phyloP scores from a whole-genome alignment of 257 asterid genomes.

The Eustoma russellianum region DNA sequence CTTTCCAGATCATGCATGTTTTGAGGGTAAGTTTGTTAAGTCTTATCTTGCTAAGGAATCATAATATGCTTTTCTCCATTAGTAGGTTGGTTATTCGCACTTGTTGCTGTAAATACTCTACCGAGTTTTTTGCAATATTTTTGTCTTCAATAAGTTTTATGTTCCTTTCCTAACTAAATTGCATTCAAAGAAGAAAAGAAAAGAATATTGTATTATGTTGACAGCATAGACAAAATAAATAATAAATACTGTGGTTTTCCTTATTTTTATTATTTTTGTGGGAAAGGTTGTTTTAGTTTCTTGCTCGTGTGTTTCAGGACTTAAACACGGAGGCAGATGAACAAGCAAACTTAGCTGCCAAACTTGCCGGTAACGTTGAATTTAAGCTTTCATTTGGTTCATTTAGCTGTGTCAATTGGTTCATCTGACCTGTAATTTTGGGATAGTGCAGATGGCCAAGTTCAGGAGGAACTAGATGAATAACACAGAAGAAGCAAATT shows the following conservation, averaged over 20 bases:
- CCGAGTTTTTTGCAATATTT: too few species aligned
- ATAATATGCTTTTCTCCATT: neutral
- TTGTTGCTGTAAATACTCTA: too few species aligned
- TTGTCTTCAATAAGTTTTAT: too few species aligned
- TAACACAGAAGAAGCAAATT: constrained; percentile 14
- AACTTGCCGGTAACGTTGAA: constrained; percentile 53
- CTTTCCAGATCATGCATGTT: constrained; percentile 63
- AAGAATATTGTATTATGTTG: too few species aligned
- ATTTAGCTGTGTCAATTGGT: constrained; percentile 1
- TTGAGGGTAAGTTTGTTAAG: constrained; percentile 45
- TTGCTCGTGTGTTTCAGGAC: constrained; percentile 32
- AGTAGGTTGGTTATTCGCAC: too few species aligned
- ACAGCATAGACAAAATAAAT: too few species aligned
- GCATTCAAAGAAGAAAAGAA: too few species aligned
- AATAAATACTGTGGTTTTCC: too few species aligned
- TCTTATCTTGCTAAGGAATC: neutral
- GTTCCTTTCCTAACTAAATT: too few species aligned
- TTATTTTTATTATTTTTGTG: too few species aligned
- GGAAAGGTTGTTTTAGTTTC: too few species aligned
- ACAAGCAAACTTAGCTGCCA: constrained; percentile 84
- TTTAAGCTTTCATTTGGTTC: neutral
- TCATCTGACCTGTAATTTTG: neutral
- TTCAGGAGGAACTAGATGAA: constrained; percentile 60
- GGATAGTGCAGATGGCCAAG: constrained; percentile 51
- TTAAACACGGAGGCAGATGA: constrained; percentile 88